phyloP scores from a whole-genome alignment of 371 early-diverging fungal species.

The Saksenaea vasiformis region DNA sequence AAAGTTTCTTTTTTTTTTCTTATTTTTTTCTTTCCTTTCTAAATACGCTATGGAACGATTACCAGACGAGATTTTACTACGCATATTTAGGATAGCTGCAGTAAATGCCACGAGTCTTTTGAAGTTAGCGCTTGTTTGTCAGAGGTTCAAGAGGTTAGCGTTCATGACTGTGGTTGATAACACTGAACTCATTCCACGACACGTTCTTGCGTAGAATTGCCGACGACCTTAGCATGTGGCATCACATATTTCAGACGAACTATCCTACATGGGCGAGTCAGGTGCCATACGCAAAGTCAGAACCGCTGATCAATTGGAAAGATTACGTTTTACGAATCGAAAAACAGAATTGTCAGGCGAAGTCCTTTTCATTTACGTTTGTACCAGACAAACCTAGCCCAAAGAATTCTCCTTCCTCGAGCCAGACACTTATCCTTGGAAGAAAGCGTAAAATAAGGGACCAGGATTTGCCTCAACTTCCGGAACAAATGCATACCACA shows the following conservation, averaged over 20 bases:
- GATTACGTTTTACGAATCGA: conserved; percentile 26
- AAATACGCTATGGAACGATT: conserved; percentile 26
- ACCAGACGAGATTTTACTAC: conserved; percentile 38
- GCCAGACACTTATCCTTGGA: not conserved
- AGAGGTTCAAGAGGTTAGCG: conserved; percentile 26
- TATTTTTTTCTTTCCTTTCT: not conserved
- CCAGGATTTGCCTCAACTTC: not conserved
- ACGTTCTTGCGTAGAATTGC: conserved; percentile 14
- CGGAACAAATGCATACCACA: not conserved
- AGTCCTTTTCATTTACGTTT: conserved; percentile 20
- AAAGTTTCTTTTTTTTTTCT: conserved; percentile 1
- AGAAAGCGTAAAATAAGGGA: not conserved
- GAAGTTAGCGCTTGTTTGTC: conserved; percentile 21
- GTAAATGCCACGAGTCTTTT: conserved; percentile 26
- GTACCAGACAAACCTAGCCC: conserved; percentile 20
- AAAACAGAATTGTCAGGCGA: conserved; percentile 17
- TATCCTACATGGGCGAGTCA: conserved; percentile 33
- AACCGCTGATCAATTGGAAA: conserved; percentile 38
- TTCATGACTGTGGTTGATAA: not conserved
- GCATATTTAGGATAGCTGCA: conserved; percentile 25
- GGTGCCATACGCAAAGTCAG: conserved; percentile 22
- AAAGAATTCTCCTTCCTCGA: conserved; percentile 1
- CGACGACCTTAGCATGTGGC: conserved; percentile 35
- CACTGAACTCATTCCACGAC: not conserved
- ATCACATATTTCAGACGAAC: conserved; percentile 22